Percentiles rank a stretch among this genome's conserved stretches.
phyloP scores from a whole-genome alignment of 2,329 filamentous ascomycete species.

The Neofusicoccum laricinum region DNA sequence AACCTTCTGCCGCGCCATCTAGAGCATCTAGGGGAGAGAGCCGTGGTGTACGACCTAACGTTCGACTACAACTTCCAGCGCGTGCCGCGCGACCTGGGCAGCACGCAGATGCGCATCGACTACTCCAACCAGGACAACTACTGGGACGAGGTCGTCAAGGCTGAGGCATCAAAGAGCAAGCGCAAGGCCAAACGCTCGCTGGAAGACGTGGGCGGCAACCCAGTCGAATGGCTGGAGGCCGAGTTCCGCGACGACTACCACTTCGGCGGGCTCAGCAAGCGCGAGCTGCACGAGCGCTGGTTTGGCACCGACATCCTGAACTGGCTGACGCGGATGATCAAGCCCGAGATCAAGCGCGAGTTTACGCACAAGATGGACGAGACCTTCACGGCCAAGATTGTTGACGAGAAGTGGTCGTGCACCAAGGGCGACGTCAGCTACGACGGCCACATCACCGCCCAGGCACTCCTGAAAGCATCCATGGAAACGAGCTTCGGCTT shows the following conservation, averaged over 20 bases:
- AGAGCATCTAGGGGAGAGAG: constrained; percentile 19
- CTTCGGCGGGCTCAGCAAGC: constrained; percentile 23
- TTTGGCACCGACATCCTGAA: constrained; percentile 31
- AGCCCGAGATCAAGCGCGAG: constrained; percentile 25
- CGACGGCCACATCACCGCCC: constrained; percentile 21
- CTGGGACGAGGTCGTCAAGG: constrained; percentile 19
- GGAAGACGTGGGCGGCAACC: constrained; percentile 29
- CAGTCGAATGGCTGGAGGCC: constrained; percentile 39
- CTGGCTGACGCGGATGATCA: constrained; percentile 25
- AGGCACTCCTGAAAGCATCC: constrained; percentile 22
- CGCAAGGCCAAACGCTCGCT: constrained; percentile 30
- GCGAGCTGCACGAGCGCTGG: constrained; percentile 38
- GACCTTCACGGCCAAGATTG: constrained; percentile 23
- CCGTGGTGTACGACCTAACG: constrained; percentile 18
- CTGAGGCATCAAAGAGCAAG: constrained; percentile 22
- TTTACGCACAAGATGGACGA: constrained; percentile 26
- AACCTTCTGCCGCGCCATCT: constrained; percentile 23
- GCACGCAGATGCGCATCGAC: constrained; percentile 20
- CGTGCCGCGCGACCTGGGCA: constrained; percentile 14
- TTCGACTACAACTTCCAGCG: constrained; percentile 20
- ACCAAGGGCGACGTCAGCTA: constrained; percentile 13
- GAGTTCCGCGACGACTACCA: constrained; percentile 37
- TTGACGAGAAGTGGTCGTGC: constrained; percentile 24
- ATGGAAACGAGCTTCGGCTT: constrained; percentile 29
- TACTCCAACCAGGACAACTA: constrained; percentile 18